Percentiles rank a stretch among this genome's conserved stretches.
These are phyloP conservation scores for Sclerotinia sclerotiorum DNA, from an alignment of 2,329 filamentous ascomycete species.

Conservation along the genomic window DNA sequence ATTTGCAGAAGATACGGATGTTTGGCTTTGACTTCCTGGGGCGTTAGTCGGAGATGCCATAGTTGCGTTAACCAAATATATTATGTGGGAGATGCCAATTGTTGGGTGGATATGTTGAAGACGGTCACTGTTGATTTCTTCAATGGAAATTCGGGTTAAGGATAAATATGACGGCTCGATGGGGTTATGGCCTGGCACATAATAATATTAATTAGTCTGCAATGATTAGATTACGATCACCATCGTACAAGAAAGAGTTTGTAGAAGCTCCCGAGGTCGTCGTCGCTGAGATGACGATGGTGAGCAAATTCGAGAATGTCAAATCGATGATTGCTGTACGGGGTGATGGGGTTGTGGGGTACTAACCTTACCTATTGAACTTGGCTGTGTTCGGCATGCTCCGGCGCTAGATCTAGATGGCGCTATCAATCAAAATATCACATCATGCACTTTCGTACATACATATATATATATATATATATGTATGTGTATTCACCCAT, in stretches of 20 bases:
- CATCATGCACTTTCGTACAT: too few species aligned
- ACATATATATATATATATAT: too few species aligned
- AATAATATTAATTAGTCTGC: not conserved
- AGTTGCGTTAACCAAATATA: not conserved
- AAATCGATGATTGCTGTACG: not conserved
- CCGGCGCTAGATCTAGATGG: constrained; percentile 14
- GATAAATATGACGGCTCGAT: not conserved
- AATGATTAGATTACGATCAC: not conserved
- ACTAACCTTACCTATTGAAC: not conserved
- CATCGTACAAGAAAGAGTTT: not conserved
- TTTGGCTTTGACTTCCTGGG: constrained; percentile 31
- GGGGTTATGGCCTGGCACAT: too few species aligned
- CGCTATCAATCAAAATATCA: not conserved
- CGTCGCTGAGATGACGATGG: not conserved
- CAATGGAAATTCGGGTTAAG: not conserved
- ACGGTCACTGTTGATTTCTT: not conserved
- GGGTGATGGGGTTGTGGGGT: too few species aligned
- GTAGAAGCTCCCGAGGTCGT: not conserved
- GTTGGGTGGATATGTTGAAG: not conserved
- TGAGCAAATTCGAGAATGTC: not conserved
- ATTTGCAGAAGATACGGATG: constrained; percentile 32
- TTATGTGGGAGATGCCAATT: constrained; percentile 1
- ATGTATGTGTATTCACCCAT: too few species aligned
- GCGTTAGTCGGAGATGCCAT: constrained; percentile 21
- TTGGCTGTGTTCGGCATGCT: not conserved